Evolutionary conservation across 495 filamentous ascomycete genomes (phyloP).

Genomic region (Lepraria neglecta): DNA sequence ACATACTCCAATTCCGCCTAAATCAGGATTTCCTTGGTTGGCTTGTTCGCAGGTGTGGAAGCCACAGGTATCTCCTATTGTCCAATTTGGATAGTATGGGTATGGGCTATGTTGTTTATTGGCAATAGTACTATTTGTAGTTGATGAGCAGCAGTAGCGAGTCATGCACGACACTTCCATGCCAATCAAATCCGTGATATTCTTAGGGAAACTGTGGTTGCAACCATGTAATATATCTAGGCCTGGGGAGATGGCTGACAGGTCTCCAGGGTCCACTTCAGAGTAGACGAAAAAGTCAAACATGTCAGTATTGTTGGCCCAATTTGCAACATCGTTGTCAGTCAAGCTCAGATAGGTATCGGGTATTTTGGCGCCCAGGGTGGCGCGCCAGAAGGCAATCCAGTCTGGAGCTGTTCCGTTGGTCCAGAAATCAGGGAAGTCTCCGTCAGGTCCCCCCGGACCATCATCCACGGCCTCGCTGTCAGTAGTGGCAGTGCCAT

Average conservation of each 20-base stretch:
- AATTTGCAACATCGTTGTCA: background rate
- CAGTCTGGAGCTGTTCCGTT: background rate
- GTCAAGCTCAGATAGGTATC: background rate
- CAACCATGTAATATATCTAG: background rate
- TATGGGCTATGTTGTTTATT: background rate
- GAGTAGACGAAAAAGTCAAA: background rate
- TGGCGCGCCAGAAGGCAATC: slow-evolving; percentile 1
- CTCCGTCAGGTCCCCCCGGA: background rate
- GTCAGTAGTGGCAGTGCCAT: background rate
- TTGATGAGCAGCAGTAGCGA: slow-evolving; percentile 6
- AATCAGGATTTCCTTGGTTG: slow-evolving; percentile 8
- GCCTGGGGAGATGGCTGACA: background rate
- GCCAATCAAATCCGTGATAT: background rate
- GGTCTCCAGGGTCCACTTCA: background rate
- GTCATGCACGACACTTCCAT: background rate
- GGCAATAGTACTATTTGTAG: background rate
- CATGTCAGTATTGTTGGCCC: slow-evolving; percentile 1
- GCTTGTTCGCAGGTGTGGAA: slow-evolving; percentile 13
- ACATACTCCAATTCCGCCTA: slow-evolving; percentile 6
- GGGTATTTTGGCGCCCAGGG: background rate
- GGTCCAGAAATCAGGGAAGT: background rate
- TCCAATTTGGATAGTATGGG: background rate
- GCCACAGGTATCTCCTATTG: background rate
- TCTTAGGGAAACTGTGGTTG: background rate
- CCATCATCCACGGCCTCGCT: background rate